Evolutionary conservation across 768 basidiomycete species (phyloP).

Genomic region (Suillus subluteus): DNA sequence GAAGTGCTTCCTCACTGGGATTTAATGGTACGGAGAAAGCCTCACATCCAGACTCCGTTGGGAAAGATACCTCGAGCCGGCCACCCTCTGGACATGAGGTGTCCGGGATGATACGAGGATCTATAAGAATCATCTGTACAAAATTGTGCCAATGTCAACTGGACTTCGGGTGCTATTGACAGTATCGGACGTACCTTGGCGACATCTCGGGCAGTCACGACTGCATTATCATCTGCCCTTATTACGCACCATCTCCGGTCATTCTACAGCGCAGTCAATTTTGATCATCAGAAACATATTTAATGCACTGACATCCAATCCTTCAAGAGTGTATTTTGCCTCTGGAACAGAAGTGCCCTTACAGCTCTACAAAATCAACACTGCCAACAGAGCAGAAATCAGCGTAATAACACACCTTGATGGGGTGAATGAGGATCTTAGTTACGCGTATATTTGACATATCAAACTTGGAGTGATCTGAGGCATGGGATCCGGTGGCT

Average conservation of each 20-base stretch:
- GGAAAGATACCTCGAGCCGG: constrained; percentile 59
- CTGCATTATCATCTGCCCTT: constrained; percentile 51
- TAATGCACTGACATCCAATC: constrained; percentile 57
- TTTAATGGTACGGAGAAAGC: constrained; percentile 61
- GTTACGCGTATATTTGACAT: constrained; percentile 46
- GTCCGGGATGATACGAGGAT: constrained; percentile 55
- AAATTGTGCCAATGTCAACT: neutral
- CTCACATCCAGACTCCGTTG: constrained; percentile 57
- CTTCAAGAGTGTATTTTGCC: constrained; percentile 60
- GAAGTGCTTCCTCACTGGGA: constrained; percentile 52
- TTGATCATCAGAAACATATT: neutral
- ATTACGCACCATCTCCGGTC: constrained; percentile 76
- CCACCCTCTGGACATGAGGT: constrained; percentile 49
- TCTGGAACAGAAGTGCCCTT: constrained; percentile 63
- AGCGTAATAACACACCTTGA: constrained; percentile 50
- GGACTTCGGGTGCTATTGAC: neutral
- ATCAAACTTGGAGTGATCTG: constrained; percentile 29
- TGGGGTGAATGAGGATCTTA: constrained; percentile 67
- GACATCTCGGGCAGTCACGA: constrained; percentile 71
- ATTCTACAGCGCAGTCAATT: constrained; percentile 45
- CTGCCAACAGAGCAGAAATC: neutral
- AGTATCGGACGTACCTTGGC: constrained; percentile 47
- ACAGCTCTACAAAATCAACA: constrained; percentile 58
- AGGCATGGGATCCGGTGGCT: neutral
- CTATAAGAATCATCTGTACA: constrained; percentile 67